Base-by-base conservation (phyloP, 2,329 filamentous ascomycete species). In the Arachnomyces sp. region DNA sequence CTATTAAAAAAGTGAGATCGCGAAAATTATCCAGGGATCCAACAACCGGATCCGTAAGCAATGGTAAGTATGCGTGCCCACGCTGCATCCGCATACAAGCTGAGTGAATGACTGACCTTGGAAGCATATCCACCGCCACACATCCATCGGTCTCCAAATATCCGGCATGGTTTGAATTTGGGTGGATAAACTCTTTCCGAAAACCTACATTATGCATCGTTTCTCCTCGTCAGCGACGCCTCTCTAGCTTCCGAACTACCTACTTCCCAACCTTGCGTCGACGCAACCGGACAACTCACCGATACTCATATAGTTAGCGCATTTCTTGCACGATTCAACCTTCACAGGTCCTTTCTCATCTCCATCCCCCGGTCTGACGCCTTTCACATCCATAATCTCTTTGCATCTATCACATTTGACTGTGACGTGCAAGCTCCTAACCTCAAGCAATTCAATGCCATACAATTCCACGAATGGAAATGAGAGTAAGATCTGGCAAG, bases 401-500 rank as follows among this genome's bases (percentile, higher is more conserved):
- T 82, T 88, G 70, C 86, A 93, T 29, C 86, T 76, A 38, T 81
- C 77, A 58, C 86, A 93, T 57, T 88, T 89, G 46, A 87, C 70
- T 2, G 75, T 82, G 46, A 92, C 67, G 43, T 76, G 79, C 25
- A 92, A 65, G 16, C 75, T 70, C 0, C 73, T 67, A 1, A 90
- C 62, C 50, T 89, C 79, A 7, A 93, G 68, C 2, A 92, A 63
- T 54, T 92, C 85, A 44, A 92, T 81, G 29, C 81, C 77, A 55
- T 86, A 74, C 2, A 93, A 73, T 52, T 90, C 84, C 43, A 92
- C 66, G 17, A 74, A 79, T 0, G 87, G 86, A 51, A 92, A 87
- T 0, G 81, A 86, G 6, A 93, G 70, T 39, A 84, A 77, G n/a
- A 85, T 82, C 16, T 85, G 85, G 39, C 73, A 70, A 53, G 87